Percentiles rank a stretch among this genome's conserved stretches.
These are phyloP conservation scores for Talaromyces sp. DNA, from an alignment of 2,329 filamentous ascomycete species.

Conservation along the genomic window DNA sequence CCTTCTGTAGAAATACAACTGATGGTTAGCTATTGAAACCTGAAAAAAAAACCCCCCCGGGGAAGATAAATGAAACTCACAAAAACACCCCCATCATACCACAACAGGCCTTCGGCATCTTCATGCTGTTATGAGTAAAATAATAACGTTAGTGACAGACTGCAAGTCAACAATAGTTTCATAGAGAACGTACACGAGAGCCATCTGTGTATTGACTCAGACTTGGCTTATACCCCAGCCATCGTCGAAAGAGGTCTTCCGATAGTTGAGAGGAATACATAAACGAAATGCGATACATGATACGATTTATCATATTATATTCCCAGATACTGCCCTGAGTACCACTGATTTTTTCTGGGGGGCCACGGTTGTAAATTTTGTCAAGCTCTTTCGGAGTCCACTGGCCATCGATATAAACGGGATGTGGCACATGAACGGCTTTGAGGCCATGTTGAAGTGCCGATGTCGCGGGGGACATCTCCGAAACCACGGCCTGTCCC, in stretches of 20 bases:
- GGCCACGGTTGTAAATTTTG: not conserved
- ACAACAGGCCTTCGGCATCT: not conserved
- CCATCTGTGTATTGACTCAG: not conserved
- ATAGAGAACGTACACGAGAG: not conserved
- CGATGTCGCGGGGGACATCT: conserved; percentile 72
- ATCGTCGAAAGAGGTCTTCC: conserved; percentile 52
- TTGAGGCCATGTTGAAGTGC: conserved; percentile 74
- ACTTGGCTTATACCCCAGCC: conserved; percentile 40
- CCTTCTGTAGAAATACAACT: not conserved
- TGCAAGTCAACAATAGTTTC: not conserved
- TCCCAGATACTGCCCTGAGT: conserved; percentile 61
- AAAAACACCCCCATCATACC: not conserved
- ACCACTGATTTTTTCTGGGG: not conserved
- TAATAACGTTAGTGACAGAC: not conserved
- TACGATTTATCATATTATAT: conserved; percentile 20
- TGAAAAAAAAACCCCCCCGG: not conserved
- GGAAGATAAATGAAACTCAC: not conserved
- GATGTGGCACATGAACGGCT: conserved; percentile 71
- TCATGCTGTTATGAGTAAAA: not conserved
- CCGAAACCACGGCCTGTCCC: conserved; percentile 71
- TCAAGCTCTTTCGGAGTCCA: not conserved
- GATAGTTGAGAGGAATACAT: conserved; percentile 30
- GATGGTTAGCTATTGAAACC: not conserved
- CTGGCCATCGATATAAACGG: conserved; percentile 47
- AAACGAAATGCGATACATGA: conserved; percentile 23